Conservation (phyloP, 768 basidiomycete genomes). For the Pisolithus marmoratus region DNA sequence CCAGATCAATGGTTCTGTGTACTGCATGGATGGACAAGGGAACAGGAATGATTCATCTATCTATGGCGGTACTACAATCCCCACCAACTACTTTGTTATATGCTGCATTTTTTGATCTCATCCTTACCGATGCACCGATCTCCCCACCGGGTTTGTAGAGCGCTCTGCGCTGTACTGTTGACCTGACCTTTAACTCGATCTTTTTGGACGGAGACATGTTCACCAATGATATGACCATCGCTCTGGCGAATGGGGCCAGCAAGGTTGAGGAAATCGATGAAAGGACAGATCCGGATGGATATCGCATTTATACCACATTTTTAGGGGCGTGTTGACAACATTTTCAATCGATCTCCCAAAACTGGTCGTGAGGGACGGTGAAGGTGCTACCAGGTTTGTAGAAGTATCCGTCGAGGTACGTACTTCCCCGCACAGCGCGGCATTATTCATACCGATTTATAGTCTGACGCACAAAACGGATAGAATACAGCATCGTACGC, state of each 20-base stretch:
- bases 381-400: conserved; percentile 98
- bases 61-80: conserved; percentile 52
- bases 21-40: conserved; percentile 93
- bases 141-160: conserved; percentile 74
- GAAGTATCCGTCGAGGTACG: conserved; percentile 83
- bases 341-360: conserved; percentile 90
- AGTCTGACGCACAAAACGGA: not conserved
- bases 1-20: conserved; percentile 61
- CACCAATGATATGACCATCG: conserved; percentile 91
- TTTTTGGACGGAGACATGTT: conserved; percentile 98
- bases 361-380: conserved; percentile 94
- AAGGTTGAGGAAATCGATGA: conserved; percentile 61
- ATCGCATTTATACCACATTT: conserved; percentile 52
- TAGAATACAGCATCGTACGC: conserved; percentile 77
- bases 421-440: conserved; percentile 1
- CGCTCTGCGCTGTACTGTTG: conserved; percentile 88
- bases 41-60: conserved; percentile 97
- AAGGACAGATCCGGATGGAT: conserved; percentile 52
- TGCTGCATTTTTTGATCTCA: conserved; percentile 88
- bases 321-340: conserved; percentile 73
- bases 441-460: too few relatives aligned
- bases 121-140: conserved; percentile 88
- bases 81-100: conserved; percentile 71
- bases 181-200: conserved; percentile 94
- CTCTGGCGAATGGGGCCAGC: conserved; percentile 31